A percentile compares a stretch with the other conserved stretches of the same genome.
These are phyloP conservation scores for Anisodus tanguticus DNA, from an alignment of 257 asterid genomes.

Conservation along the genomic window DNA sequence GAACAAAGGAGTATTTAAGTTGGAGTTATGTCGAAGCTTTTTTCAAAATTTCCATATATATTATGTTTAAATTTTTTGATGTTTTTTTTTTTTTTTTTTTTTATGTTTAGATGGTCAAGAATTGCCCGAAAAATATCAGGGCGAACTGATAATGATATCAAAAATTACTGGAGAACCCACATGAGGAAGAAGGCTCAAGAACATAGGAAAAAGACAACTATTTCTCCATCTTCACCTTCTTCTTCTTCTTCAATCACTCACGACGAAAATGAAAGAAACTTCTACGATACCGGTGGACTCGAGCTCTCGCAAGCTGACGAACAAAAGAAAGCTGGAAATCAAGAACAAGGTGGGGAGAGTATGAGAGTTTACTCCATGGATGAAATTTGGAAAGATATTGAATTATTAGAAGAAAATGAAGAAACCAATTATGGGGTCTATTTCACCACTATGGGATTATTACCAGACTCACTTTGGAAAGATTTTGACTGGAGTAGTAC, in stretches of 20 bases:
- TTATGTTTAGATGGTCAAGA: constrained; percentile 76
- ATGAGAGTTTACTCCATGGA: constrained; percentile 64
- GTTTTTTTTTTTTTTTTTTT: not conserved
- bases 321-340: constrained; percentile 37
- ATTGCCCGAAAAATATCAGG: constrained; percentile 90
- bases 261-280: constrained; percentile 49
- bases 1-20: not conserved
- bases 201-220: constrained; percentile 53
- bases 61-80: not conserved
- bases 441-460: constrained; percentile 67
- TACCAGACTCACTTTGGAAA: constrained; percentile 54
- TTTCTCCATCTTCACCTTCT: constrained; percentile 45
- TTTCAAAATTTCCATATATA: not conserved
- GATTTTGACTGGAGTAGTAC: constrained; percentile 22
- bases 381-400: constrained; percentile 89
- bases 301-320: constrained; percentile 1
- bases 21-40: not conserved
- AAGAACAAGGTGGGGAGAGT: constrained; percentile 37
- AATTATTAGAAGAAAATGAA: constrained; percentile 50
- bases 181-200: constrained; percentile 89
- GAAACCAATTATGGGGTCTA: constrained; percentile 40
- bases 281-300: constrained; percentile 69
- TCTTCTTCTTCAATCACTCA: constrained; percentile 43
- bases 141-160: constrained; percentile 92
- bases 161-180: constrained; percentile 93